Conservation (phyloP, 345 rosid species). For the Ricinus communis region DNA sequence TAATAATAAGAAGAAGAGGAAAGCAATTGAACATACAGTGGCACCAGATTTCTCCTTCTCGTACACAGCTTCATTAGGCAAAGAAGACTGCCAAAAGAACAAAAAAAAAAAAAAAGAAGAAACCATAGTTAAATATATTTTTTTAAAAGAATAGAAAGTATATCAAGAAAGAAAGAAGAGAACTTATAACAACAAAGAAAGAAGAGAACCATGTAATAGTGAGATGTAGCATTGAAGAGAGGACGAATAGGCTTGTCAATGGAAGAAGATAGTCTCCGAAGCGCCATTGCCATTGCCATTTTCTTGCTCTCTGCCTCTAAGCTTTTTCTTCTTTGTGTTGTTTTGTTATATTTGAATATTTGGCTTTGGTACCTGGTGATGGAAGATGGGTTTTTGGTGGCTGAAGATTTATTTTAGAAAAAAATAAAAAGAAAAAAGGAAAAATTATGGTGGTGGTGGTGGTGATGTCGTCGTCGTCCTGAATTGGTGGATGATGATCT, state of each 20-base stretch:
- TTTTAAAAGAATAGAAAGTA: background rate
- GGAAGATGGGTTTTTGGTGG: background rate
- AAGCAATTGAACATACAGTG: slow-evolving; percentile 42
- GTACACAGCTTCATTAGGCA: slow-evolving; percentile 88
- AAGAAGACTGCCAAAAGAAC: slow-evolving; percentile 57
- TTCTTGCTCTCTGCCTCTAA: slow-evolving; percentile 6
- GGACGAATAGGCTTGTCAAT: slow-evolving; percentile 76
- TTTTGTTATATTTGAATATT: background rate
- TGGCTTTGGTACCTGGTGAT: too few relatives aligned
- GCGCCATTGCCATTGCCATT: slow-evolving; percentile 80
- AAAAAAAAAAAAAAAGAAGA: background rate
- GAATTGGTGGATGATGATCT: background rate
- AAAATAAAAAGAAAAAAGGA: too few relatives aligned
- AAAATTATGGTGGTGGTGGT: background rate
- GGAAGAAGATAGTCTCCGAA: slow-evolving; percentile 90
- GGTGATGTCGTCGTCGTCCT: background rate
- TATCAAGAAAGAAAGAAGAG: background rate
- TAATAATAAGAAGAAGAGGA: too few relatives aligned
- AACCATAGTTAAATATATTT: background rate
- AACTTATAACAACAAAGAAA: background rate
- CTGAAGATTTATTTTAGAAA: background rate
- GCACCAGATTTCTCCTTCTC: slow-evolving; percentile 77
- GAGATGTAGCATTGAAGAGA: slow-evolving; percentile 58
- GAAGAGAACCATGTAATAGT: slow-evolving; percentile 56
- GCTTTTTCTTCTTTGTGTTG: slow-evolving; percentile 22